These are phyloP conservation scores for Cryptococcus sp. DNA, from an alignment of 1,284 basidiomycete species.

Conservation along the genomic window DNA sequence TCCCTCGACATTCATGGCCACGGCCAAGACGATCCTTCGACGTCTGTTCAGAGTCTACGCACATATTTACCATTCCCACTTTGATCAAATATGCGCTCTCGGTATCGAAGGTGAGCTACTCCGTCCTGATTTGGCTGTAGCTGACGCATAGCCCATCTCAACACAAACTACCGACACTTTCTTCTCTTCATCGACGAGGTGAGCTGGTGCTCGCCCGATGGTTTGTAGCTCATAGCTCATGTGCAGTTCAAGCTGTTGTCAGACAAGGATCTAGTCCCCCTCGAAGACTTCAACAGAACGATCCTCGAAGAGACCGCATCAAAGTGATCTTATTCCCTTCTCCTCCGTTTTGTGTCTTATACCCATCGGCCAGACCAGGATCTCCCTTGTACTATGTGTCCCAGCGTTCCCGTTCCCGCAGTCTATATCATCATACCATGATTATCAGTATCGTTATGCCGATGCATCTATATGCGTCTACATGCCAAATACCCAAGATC, in stretches of 20 bases:
- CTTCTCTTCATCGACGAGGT: constrained; percentile 95
- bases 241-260: constrained; percentile 89
- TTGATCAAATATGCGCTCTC: constrained; percentile 96
- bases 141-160: constrained; percentile 72
- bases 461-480: too few relatives aligned
- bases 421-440: too few relatives aligned
- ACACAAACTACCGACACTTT: constrained; percentile 98
- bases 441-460: too few relatives aligned
- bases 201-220: constrained; percentile 29
- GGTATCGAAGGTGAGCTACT: constrained; percentile 80
- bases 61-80: constrained; percentile 98
- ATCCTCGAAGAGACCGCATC: constrained; percentile 66
- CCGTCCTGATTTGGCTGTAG: neutral
- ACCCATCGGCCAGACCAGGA: too few relatives aligned
- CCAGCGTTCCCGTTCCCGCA: too few relatives aligned
- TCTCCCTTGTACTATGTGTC: too few relatives aligned
- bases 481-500: too few relatives aligned
- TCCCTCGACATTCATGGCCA: constrained; percentile 82
- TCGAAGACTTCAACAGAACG: constrained; percentile 94
- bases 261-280: constrained; percentile 89
- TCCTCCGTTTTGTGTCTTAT: too few relatives aligned
- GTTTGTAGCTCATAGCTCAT: neutral
- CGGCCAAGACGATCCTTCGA: constrained; percentile 85
- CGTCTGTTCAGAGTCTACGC: constrained; percentile 96
- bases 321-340: too few relatives aligned